These are phyloP conservation scores for Beverwykella pulmonaria DNA, from an alignment of 495 filamentous ascomycete species.

Conservation along the genomic window DNA sequence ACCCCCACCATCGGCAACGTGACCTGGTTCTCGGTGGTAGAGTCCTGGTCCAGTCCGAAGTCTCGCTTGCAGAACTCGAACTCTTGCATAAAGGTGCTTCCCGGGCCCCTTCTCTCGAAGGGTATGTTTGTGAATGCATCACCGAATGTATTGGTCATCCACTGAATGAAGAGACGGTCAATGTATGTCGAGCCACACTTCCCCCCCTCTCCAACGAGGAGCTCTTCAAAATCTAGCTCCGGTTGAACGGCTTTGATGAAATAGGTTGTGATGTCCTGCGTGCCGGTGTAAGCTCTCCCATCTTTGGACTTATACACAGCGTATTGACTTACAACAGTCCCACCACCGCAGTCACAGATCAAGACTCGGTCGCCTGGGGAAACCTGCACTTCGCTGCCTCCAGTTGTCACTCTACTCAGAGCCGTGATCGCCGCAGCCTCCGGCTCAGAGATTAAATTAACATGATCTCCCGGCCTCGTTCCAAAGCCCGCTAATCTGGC, in stretches of 20 bases:
- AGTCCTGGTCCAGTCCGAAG: conserved; percentile 25
- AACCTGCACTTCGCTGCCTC: conserved; percentile 2
- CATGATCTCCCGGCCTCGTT: conserved; percentile 32
- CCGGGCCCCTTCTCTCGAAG: conserved; percentile 34
- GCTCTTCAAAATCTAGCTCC: conserved; percentile 36
- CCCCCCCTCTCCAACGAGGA: conserved; percentile 36
- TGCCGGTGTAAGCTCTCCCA: background rate
- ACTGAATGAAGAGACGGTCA: conserved; percentile 39
- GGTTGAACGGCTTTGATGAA: conserved; percentile 25
- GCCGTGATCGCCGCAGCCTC: conserved; percentile 42
- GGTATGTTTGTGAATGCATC: conserved; percentile 32
- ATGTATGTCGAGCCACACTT: conserved; percentile 42
- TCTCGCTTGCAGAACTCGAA: conserved; percentile 40
- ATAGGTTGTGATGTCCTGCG: conserved; percentile 41
- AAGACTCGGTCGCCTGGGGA: conserved; percentile 33
- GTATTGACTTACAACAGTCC: conserved; percentile 34
- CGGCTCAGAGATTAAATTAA: conserved; percentile 45
- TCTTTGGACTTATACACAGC: too few relatives aligned
- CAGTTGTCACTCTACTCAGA: conserved; percentile 23
- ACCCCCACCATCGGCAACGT: conserved; percentile 4
- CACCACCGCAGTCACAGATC: conserved; percentile 43
- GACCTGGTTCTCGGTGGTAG: background rate
- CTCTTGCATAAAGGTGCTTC: conserved; percentile 38
- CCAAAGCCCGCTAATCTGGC: conserved; percentile 44
- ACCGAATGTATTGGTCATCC: conserved; percentile 38